Evolutionary conservation across 768 basidiomycete genomes (phyloP).

Genomic region (Phaffia tasmanica): DNA sequence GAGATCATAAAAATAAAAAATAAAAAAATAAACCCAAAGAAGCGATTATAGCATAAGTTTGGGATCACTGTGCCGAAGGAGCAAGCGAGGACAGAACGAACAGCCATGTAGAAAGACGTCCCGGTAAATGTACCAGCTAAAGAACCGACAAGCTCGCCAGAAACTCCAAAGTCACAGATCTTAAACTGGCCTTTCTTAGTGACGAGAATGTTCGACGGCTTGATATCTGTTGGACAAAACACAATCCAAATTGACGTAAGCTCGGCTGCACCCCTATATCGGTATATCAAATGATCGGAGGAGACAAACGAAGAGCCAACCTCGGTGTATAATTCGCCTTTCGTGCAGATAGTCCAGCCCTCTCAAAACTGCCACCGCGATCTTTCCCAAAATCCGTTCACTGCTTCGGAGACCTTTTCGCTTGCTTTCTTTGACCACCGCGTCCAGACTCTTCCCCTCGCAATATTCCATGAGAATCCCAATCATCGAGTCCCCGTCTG

Average conservation of each 20-base stretch:
- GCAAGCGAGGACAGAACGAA: slow-evolving; percentile 28
- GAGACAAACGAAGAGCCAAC: neutral
- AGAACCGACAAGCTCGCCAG: slow-evolving; percentile 38
- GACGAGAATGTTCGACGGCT: slow-evolving; percentile 39
- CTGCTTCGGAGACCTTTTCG: slow-evolving; percentile 36
- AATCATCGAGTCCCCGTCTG: slow-evolving; percentile 35
- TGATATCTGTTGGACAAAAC: slow-evolving; percentile 33
- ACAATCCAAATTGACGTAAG: neutral
- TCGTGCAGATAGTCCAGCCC: slow-evolving; percentile 39
- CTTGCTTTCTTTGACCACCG: slow-evolving; percentile 28
- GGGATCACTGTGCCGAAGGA: neutral
- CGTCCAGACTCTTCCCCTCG: slow-evolving; percentile 38
- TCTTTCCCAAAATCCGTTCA: slow-evolving; percentile 38
- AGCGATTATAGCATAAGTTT: neutral
- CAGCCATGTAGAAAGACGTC: slow-evolving; percentile 40
- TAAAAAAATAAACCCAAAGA: neutral
- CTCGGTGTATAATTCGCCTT: slow-evolving; percentile 37
- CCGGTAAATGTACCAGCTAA: slow-evolving; percentile 40
- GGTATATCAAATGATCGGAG: neutral
- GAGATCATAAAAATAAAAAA: neutral
- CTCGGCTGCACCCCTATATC: neutral
- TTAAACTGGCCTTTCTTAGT: slow-evolving; percentile 36
- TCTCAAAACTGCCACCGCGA: slow-evolving; percentile 35
- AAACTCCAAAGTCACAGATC: slow-evolving; percentile 40
- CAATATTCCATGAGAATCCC: slow-evolving; percentile 40